Base-by-base conservation (phyloP, 2,329 filamentous ascomycete species). In the Microcyclospora tardicrescens region DNA sequence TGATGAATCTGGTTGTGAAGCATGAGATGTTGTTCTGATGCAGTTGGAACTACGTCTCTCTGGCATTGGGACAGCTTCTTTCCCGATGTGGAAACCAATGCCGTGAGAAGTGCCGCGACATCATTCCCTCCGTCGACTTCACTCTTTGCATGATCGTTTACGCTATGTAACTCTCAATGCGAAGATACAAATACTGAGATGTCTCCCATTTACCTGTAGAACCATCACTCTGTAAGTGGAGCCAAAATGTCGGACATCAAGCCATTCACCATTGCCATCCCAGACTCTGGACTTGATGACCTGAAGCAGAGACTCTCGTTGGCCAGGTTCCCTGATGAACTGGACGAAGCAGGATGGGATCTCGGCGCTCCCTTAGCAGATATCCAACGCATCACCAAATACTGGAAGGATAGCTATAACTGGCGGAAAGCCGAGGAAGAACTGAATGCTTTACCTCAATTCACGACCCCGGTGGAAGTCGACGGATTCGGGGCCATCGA, bases 401-500 rank as follows among this genome's bases (percentile, higher is more conserved):
- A 72, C 47, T 83, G 77, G 78, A 61, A 66, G 29, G 60, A 69
- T 4, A 52, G 52, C 0, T 76, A 70, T 51, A 70, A 81, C 54
- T 84, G 78, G 78, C 67, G 74, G 27, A 60, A 62, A 28, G 66
- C 69, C 14, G 78, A 83, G 55, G 57, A 63, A 4, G 63, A 66
- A 34, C 54, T 83, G 10, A 83, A 83, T 51, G 54, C 66, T 24
- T 56, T 79, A 6, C 71, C 75, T 0, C 76, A 83, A 36, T 81
- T 68, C 57, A 66, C 61, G 1, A 71, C 69, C 0, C 53, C 50
- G 2, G 61, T 82, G 6, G 46, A 62, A 0, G 67, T 80, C 0
- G 65, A 74, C 10, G 75, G 71, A 0, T 81, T 78, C 47, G 75
- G 67, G 2, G 61, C 66, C 0, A 52, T 81, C 35, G 64, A 76